phyloP scores from a whole-genome alignment of 225 moss, liverwort and hornwort genomes.

The Pseudoscleropodium purum region DNA sequence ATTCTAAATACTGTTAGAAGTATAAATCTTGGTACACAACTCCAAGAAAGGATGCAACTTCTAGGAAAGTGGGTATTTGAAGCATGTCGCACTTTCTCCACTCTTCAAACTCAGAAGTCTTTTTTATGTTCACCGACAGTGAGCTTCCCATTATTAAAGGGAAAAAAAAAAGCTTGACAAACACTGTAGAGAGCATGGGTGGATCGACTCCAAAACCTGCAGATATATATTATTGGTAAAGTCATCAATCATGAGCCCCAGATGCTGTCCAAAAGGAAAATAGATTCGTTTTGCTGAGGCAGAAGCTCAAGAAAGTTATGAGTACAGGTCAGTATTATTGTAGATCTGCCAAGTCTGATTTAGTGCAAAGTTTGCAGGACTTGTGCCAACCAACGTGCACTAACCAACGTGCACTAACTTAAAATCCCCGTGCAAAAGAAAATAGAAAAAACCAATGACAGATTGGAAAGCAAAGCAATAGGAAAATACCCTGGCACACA shows the following conservation, averaged over 20 bases:
- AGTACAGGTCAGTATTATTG: not conserved
- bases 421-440: not conserved
- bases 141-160: not conserved
- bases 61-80: not conserved
- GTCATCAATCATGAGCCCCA: not conserved
- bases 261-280: not conserved
- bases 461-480: not conserved
- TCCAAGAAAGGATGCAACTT: not conserved
- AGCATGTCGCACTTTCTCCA: not conserved
- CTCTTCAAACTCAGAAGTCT: not conserved
- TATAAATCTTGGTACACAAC: not conserved
- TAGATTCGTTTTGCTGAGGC: not conserved
- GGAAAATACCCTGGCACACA: not conserved
- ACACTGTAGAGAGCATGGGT: not conserved
- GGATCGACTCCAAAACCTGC: not conserved
- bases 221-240: not conserved
- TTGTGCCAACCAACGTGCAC: not conserved
- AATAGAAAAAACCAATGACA: not conserved
- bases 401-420: not conserved
- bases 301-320: not conserved
- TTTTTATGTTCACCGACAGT: not conserved
- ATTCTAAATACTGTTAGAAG: not conserved
- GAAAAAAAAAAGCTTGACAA: not conserved
- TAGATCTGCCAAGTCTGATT: not conserved
- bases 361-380: not conserved